Evolutionary conservation across 2,329 filamentous ascomycete genomes (phyloP), one percentile per base, ranked within the genome.

Genomic region (Aspergillus awamori): DNA sequence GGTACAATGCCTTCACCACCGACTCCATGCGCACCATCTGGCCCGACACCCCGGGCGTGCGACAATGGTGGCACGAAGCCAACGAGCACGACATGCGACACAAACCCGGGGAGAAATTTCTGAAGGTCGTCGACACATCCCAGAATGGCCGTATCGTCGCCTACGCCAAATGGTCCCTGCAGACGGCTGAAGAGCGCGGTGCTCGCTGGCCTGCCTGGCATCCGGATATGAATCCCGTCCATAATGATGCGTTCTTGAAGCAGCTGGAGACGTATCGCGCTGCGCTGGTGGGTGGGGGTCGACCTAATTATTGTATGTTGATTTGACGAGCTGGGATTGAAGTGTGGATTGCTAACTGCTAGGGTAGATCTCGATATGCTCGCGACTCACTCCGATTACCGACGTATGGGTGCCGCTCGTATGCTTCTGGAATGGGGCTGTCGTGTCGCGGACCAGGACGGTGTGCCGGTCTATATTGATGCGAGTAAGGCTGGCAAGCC

Each of bases 121-220:
- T 74, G 24, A 73, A 73, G 45, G 62, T 73, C 2, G 53, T 72
- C 36, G 72, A 75, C 33, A 57, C 66, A 1, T 28, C 47, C 2
- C 48, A 63, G 0, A 64, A 65, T 7, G 62, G 45, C 20, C 65
- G 66, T 20, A 59, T 74, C 17, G 60, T 65, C 39, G 69, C 72
- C 11, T 75, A 67, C 38, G 72, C 64, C 15, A 73, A 73, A 62
- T 75, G 72, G 72, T 71, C 73, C 47, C 30, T 69, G 15, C 55
- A 67, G 24, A 67, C 63, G 60, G 56, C 63, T 11, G 49, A 70
- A 8, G 63, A 71, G 33, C 67, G 72, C 11, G 72, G 70, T 4
- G 39, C 28, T 30, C 70, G 72, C 8, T 74, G 67, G 55, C 69
- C 71, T 5, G 64, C 71, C 26, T 75, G 70, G 70, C 64, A 68